Conservation (phyloP, 2,329 filamentous ascomycete species). For the Cercospora berteroae region DNA sequence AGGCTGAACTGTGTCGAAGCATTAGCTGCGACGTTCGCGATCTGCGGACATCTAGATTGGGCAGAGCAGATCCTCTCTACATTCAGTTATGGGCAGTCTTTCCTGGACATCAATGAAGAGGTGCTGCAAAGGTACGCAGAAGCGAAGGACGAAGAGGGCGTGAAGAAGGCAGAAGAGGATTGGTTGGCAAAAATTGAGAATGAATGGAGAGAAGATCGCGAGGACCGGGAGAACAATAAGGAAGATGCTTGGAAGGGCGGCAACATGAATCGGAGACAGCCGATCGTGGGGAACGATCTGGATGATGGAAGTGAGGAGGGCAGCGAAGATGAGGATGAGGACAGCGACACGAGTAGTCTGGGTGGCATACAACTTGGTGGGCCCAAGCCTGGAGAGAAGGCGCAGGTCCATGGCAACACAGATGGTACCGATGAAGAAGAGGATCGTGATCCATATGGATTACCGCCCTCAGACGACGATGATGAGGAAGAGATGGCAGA, state of each 20-base stretch:
- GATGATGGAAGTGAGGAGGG: slow-evolving; percentile 41
- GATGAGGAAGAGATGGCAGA: slow-evolving; percentile 93
- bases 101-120: slow-evolving; percentile 84
- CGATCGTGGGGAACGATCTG: slow-evolving; percentile 52
- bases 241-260: slow-evolving; percentile 87
- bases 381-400: slow-evolving; percentile 53
- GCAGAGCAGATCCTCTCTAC: slow-evolving; percentile 76
- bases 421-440: slow-evolving; percentile 48
- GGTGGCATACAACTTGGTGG: slow-evolving; percentile 39
- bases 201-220: slow-evolving; percentile 80
- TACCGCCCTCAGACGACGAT: slow-evolving; percentile 74
- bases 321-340: slow-evolving; percentile 43
- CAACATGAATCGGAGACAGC: slow-evolving; percentile 72
- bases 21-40: slow-evolving; percentile 85
- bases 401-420: slow-evolving; percentile 41
- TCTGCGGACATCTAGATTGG: slow-evolving; percentile 90
- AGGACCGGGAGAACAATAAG: slow-evolving; percentile 57
- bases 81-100: slow-evolving; percentile 85
- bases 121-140: slow-evolving; percentile 81
- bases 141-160: slow-evolving; percentile 73
- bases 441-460: slow-evolving; percentile 66
- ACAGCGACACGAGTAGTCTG: slow-evolving; percentile 37
- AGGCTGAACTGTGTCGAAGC: slow-evolving; percentile 94
- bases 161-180: slow-evolving; percentile 79
- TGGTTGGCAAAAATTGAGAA: slow-evolving; percentile 89